These are phyloP conservation scores for Pseudocercospora ulei DNA, from an alignment of 2,329 filamentous ascomycete genomes.

Conservation along the genomic window DNA sequence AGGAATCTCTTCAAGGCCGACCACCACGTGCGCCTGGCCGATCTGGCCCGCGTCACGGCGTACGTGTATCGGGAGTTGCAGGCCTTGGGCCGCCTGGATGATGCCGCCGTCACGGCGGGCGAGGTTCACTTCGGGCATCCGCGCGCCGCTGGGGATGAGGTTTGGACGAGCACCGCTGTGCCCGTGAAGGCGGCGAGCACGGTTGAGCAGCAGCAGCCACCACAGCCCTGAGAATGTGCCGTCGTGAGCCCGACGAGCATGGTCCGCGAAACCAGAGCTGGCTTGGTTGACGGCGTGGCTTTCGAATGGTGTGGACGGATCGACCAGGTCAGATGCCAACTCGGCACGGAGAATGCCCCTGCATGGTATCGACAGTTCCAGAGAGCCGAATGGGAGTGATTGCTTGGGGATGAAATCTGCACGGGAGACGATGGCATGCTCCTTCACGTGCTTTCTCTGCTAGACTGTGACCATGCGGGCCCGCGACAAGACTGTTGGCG, in stretches of 20 bases:
- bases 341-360: too few species aligned
- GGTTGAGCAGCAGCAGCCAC: slow-evolving; percentile 7
- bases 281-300: too few species aligned
- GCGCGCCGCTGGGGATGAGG: slow-evolving; percentile 33
- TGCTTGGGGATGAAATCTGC: too few species aligned
- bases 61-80: slow-evolving; percentile 53
- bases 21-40: slow-evolving; percentile 52
- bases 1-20: slow-evolving; percentile 78
- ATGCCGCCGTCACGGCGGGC: slow-evolving; percentile 44
- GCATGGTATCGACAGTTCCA: too few species aligned
- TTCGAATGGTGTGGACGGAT: too few species aligned
- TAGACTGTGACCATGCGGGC: too few species aligned
- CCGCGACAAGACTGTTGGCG: too few species aligned
- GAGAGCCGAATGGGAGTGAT: too few species aligned
- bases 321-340: too few species aligned
- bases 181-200: slow-evolving; percentile 14
- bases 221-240: slow-evolving; percentile 10
- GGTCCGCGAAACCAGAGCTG: too few species aligned
- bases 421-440: too few species aligned
- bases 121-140: slow-evolving; percentile 45
- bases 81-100: slow-evolving; percentile 46
- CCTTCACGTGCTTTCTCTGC: too few species aligned
- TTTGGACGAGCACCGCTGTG: slow-evolving; percentile 22
- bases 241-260: background rate
- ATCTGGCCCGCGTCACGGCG: slow-evolving; percentile 52